These are phyloP conservation scores for Prunus yedoensis DNA, from an alignment of 331 rosid genomes.

Conservation along the genomic window DNA sequence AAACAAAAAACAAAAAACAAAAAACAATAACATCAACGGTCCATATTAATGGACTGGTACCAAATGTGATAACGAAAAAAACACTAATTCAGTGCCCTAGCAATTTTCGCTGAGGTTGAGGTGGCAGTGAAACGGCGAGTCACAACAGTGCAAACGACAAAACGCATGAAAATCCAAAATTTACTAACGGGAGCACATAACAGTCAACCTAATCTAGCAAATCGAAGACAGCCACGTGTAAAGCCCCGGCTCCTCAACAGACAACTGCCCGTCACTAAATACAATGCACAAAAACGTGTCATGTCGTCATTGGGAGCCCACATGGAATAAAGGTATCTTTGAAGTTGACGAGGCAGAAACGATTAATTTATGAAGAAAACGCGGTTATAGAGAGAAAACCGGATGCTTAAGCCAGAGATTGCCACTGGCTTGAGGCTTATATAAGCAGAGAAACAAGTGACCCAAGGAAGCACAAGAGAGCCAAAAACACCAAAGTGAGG, in stretches of 20 bases:
- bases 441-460: conserved; percentile 27
- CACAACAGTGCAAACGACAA: conserved; percentile 16
- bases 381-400: conserved; percentile 21
- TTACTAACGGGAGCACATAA: not conserved
- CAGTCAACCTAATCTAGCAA: conserved; percentile 24
- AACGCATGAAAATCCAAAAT: not conserved
- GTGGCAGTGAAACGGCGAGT: not conserved
- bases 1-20: no score
- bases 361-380: conserved; percentile 13
- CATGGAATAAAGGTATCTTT: conserved; percentile 30
- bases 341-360: conserved; percentile 36
- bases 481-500: conserved; percentile 20
- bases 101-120: not conserved
- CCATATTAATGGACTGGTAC: not conserved
- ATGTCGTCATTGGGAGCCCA: not conserved
- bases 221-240: conserved; percentile 23
- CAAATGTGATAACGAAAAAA: not conserved
- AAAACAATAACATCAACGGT: no score
- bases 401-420: not conserved
- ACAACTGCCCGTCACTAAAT: conserved; percentile 7
- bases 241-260: not conserved
- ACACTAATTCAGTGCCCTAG: not conserved
- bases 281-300: conserved; percentile 1
- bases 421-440: conserved; percentile 26
- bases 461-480: conserved; percentile 23